Evolutionary conservation across 2,329 filamentous ascomycete species (phyloP).

Genomic region (Pseudogymnoascus verrucosus): DNA sequence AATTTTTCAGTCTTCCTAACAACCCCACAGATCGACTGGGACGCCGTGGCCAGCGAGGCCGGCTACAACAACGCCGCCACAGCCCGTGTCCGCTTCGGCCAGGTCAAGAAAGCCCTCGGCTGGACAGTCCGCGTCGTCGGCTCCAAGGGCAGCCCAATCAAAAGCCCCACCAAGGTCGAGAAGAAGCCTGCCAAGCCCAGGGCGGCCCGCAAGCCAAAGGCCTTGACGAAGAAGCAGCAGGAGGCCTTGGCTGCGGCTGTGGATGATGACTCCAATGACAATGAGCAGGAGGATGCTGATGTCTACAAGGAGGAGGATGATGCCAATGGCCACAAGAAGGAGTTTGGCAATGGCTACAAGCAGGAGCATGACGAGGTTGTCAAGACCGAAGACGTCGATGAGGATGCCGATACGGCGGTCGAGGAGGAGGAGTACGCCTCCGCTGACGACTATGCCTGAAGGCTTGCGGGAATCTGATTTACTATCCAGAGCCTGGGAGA

Average conservation of each 20-base stretch:
- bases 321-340: not conserved
- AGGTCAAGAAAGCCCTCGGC: conserved; percentile 41
- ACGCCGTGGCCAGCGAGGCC: conserved; percentile 34
- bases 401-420: not conserved
- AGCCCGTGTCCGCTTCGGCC: conserved; percentile 41
- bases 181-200: not conserved
- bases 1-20: not conserved
- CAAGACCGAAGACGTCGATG: not conserved
- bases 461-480: not conserved
- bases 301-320: not conserved
- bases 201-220: not conserved
- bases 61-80: conserved; percentile 39
- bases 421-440: not conserved
- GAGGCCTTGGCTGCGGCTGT: not conserved
- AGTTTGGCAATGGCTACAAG: not conserved
- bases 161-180: not conserved
- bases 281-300: not conserved
- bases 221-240: not conserved
- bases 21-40: conserved; percentile 37
- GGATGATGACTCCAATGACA: not conserved
- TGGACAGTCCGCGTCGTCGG: not conserved
- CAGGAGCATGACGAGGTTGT: not conserved
- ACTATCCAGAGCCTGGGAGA: not conserved
- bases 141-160: not conserved
- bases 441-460: not conserved